phyloP scores from a whole-genome alignment of 805 yeast species.

The Yamadazyma kitorensis region DNA sequence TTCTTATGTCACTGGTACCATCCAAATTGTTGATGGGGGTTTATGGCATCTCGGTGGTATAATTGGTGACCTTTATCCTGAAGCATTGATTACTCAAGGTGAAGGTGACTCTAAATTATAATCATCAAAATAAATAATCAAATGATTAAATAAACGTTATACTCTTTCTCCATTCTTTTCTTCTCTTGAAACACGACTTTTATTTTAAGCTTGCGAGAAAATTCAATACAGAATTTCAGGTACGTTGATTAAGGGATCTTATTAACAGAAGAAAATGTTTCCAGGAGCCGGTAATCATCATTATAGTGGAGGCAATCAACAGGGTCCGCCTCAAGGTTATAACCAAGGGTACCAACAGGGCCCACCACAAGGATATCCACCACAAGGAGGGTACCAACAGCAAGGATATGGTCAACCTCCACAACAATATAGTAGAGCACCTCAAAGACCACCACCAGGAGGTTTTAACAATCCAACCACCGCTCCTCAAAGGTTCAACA shows the following conservation, averaged over 20 bases:
- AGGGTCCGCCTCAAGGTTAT: constrained; percentile 14
- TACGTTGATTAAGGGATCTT: no score
- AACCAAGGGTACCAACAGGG: constrained; percentile 18
- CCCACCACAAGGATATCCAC: constrained; percentile 18
- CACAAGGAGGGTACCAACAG: constrained; percentile 15
- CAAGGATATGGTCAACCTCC: constrained; percentile 16
- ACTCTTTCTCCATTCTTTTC: no score
- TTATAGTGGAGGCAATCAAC: constrained; percentile 10
- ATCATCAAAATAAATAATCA: no score
- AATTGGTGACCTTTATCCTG: constrained; percentile 34
- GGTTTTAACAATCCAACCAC: constrained; percentile 20
- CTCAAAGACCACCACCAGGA: constrained; percentile 13
- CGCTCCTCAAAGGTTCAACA: constrained; percentile 36
- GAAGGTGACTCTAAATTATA: constrained; percentile 24
- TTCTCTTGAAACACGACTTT: no score
- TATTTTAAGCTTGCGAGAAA: no score
- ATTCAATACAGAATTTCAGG: no score
- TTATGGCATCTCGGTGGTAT: constrained; percentile 73
- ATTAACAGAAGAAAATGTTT: constrained; percentile 17
- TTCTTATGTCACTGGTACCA: constrained; percentile 69
- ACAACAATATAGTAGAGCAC: constrained; percentile 10
- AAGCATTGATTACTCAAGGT: constrained; percentile 25
- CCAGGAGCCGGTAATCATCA: constrained; percentile 18
- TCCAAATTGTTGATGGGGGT: constrained; percentile 86
- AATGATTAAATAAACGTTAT: no score